Evolutionary conservation across 495 filamentous ascomycete species (phyloP).

Genomic region (Podospora anserina): DNA sequence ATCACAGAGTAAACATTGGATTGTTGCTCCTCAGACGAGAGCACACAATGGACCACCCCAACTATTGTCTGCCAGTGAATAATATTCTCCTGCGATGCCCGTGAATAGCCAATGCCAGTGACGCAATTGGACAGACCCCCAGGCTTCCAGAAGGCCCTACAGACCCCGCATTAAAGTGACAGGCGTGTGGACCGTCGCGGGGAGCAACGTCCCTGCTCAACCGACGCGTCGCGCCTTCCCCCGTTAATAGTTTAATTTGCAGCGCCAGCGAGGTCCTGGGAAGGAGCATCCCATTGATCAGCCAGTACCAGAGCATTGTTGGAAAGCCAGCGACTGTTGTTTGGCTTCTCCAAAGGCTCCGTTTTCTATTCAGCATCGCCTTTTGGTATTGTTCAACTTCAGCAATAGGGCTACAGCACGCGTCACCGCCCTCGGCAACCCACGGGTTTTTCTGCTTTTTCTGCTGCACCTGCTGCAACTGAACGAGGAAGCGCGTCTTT

Average conservation of each 20-base stretch:
- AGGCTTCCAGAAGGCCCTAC: not conserved
- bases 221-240: conserved; percentile 30
- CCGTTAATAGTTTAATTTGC: not conserved
- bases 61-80: not conserved
- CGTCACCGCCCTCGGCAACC: conserved; percentile 5
- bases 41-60: not conserved
- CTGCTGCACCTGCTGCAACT: not conserved
- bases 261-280: not conserved
- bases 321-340: not conserved
- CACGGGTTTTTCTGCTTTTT: conserved; percentile 13
- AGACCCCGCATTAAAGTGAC: conserved; percentile 19
- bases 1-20: not conserved
- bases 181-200: conserved; percentile 28
- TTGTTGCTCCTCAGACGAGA: not conserved
- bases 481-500: not conserved
- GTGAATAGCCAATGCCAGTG: not conserved
- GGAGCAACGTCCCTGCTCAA: conserved; percentile 23
- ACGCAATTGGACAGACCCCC: not conserved
- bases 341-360: not conserved
- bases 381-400: not conserved
- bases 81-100: not conserved
- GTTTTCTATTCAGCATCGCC: conserved; percentile 6
- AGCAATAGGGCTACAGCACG: conserved; percentile 4
- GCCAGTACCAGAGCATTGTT: not conserved
- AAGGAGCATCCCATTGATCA: not conserved